Base-by-base conservation (phyloP, 1,139 yeast species). In the Hyphopichia pseudoburtonii region DNA sequence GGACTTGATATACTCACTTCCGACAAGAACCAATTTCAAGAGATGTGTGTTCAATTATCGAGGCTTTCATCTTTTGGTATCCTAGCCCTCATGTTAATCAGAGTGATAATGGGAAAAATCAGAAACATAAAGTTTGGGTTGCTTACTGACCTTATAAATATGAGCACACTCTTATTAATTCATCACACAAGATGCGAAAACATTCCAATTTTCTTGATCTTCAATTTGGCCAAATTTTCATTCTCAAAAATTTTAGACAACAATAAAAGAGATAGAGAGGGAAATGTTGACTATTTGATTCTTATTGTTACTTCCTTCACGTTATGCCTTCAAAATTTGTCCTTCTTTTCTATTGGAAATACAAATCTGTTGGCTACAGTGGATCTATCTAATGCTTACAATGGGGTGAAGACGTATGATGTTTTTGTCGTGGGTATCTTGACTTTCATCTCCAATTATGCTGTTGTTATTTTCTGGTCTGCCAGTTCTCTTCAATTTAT, bases 351-450 rank as follows among this genome's bases (percentile, higher is more conserved):
- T 10, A 74, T 85, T 62, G 97, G 97, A 0, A 88, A 87, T 39
- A 89, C 97, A 1, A 92, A 92, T 54, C 89, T 96, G 34, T 73
- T 92, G 48, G 94, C 97, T 0, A 85, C 97, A 0, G 81, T 92
- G 17, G 97, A 92, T 51, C 70, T 92, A 21, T 80, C 96, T 0
- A 89, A 92, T 56, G 90, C 97, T 1, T 92, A 92, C 57, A 92
- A 92, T 55, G 98, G 98, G 0, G 70, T 90, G 5, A 72, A 70
- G 25, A 59, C 73, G 27, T 94, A 89, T 54, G 78, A 83, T 46
- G 76, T 89, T 11, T 52, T 74, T n/a, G 52, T 78, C 5, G 96
- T 92, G 7, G 96, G 96, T 0, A 34, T 84, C 1, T 62, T 92
- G 38, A 87, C 96, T 9, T 86, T 86, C 54, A 55, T 85, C 6